Percentiles rank a stretch among this genome's conserved stretches.
Evolutionary conservation across 2,329 filamentous ascomycete species (phyloP).

Genomic region (Elsinoe batatas): DNA sequence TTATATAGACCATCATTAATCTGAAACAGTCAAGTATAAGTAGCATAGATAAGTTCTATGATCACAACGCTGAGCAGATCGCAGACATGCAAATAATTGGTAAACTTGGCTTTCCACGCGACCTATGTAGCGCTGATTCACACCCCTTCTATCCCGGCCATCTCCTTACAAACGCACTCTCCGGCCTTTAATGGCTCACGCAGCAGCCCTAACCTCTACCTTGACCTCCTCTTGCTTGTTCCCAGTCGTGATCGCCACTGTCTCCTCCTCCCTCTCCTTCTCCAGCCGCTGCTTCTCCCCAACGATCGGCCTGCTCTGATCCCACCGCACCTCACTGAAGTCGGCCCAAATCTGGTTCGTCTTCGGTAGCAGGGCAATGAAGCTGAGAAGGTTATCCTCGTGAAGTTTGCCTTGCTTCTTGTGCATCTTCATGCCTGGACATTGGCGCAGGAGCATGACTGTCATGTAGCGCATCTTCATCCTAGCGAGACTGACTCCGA

Average conservation of each 20-base stretch:
- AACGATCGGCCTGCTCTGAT: neutral
- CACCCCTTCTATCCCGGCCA: too few relatives aligned
- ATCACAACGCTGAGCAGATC: too few relatives aligned
- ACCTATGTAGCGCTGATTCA: too few relatives aligned
- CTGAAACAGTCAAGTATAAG: too few relatives aligned
- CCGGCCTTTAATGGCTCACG: neutral
- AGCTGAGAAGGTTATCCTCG: conserved; percentile 10
- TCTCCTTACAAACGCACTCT: too few relatives aligned
- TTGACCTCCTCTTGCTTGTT: neutral
- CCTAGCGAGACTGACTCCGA: conserved; percentile 5
- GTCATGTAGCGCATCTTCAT: conserved; percentile 14
- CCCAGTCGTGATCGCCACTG: neutral
- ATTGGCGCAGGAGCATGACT: conserved; percentile 7
- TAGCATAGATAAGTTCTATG: too few relatives aligned
- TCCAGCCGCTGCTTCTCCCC: neutral
- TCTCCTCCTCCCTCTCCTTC: neutral
- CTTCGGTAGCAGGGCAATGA: conserved; percentile 12
- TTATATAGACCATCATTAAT: too few relatives aligned
- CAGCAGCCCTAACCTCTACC: neutral
- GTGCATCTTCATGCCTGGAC: neutral
- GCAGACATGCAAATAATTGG: too few relatives aligned
- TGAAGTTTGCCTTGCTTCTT: neutral
- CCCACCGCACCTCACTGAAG: neutral
- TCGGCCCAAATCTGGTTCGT: conserved; percentile 12
- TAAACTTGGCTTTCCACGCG: too few relatives aligned